These are phyloP conservation scores for Arabidopsis lyrata DNA, from an alignment of 441 rosid genomes.

Conservation along the genomic window DNA sequence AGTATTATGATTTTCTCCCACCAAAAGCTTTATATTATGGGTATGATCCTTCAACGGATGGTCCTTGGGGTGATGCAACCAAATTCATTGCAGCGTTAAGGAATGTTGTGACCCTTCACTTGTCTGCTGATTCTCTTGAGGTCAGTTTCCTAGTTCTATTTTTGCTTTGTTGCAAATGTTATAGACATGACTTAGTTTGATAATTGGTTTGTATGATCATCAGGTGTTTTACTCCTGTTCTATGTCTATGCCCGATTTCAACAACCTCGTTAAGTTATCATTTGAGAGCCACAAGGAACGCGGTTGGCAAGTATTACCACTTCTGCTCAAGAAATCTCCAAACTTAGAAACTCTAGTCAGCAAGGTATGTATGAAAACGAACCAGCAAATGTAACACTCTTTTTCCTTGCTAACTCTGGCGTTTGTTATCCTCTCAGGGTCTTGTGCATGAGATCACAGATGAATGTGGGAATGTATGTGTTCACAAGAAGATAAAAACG, in stretches of 20 bases:
- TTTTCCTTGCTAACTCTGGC: neutral
- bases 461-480: neutral
- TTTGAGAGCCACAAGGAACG: neutral
- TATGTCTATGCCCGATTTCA: neutral
- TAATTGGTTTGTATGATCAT: neutral
- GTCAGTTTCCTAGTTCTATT: neutral
- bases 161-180: neutral
- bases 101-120: neutral
- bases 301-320: neutral
- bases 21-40: neutral
- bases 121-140: slow-evolving; percentile 3
- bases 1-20: neutral
- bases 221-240: neutral
- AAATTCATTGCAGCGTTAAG: neutral
- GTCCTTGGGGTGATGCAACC: neutral
- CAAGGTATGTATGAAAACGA: neutral
- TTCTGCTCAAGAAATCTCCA: neutral
- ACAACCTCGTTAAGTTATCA: neutral
- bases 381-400: neutral
- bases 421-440: neutral
- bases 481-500: neutral
- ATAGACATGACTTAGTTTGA: neutral
- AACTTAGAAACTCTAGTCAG: neutral
- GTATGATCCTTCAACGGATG: neutral
- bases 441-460: neutral